Evolutionary conservation across 768 basidiomycete genomes (phyloP).

Genomic region (Hericium rajendrae): DNA sequence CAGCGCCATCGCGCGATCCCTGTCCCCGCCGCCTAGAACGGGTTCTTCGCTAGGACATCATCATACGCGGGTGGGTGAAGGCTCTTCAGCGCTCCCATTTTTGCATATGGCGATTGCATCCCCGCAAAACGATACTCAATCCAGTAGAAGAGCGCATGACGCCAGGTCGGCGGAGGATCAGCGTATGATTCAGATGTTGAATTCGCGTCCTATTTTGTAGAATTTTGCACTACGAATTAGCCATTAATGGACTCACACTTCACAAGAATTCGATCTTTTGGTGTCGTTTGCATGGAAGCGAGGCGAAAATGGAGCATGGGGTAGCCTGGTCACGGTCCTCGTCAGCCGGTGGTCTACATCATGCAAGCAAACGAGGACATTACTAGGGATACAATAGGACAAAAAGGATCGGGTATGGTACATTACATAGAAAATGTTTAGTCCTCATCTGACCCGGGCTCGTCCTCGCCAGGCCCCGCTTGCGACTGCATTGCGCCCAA

Average conservation of each 20-base stretch:
- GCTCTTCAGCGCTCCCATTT: constrained; percentile 27
- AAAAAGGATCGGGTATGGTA: not conserved
- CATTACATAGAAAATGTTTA: constrained; percentile 16
- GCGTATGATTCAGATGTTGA: constrained; percentile 51
- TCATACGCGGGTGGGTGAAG: constrained; percentile 8
- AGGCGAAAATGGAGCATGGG: too few species aligned
- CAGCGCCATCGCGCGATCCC: not conserved
- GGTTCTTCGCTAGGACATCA: not conserved
- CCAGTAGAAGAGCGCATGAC: constrained; percentile 22
- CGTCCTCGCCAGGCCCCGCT: constrained; percentile 37
- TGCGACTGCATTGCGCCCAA: constrained; percentile 79
- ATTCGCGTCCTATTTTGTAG: constrained; percentile 29
- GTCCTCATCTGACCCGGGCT: constrained; percentile 51
- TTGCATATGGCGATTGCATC: constrained; percentile 30
- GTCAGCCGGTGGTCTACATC: too few species aligned
- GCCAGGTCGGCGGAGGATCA: constrained; percentile 46
- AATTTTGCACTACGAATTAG: not conserved
- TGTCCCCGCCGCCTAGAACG: constrained; percentile 7
- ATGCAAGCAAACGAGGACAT: not conserved
- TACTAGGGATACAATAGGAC: not conserved
- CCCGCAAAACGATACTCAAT: constrained; percentile 18
- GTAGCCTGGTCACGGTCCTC: too few species aligned
- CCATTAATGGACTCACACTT: too few species aligned
- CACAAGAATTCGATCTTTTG: too few species aligned
- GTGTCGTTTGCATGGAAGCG: too few species aligned